A percentile compares a stretch with the other conserved stretches of the same genome.
Evolutionary conservation across 164 flowering plant species (phyloP).

Genomic region (Nelumbo lutea): DNA sequence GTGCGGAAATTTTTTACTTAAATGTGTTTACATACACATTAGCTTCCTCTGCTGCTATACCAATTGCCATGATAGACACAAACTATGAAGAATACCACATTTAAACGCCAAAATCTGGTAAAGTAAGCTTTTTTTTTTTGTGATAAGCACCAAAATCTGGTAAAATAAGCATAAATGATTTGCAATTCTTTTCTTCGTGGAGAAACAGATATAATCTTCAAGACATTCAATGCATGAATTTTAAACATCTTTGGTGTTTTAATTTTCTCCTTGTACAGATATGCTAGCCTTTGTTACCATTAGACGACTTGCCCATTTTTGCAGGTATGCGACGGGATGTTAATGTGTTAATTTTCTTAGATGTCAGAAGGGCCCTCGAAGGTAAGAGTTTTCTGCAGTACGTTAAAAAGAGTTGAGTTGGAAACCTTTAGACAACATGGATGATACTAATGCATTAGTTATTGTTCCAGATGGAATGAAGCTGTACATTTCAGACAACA

Average conservation of each 20-base stretch:
- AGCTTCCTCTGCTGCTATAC: no score
- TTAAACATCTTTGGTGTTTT: no score
- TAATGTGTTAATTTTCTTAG: constrained; percentile 63
- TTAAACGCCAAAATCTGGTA: not conserved
- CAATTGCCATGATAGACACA: not conserved
- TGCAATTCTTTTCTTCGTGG: no score
- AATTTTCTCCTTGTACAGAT: not conserved
- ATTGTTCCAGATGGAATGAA: constrained; percentile 73
- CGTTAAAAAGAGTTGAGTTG: not conserved
- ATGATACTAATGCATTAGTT: not conserved
- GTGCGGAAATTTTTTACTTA: no score
- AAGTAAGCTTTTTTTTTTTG: not conserved
- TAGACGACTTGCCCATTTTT: not conserved
- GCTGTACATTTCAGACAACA: constrained; percentile 84
- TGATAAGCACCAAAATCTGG: no score
- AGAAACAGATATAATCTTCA: no score
- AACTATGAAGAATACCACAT: not conserved
- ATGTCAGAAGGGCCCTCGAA: constrained; percentile 75
- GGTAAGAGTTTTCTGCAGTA: constrained; percentile 32
- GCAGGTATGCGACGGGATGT: constrained; percentile 85
- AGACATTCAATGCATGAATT: not conserved
- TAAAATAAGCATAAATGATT: no score
- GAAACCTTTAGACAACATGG: not conserved
- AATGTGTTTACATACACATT: no score
- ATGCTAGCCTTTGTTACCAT: not conserved